Conservation (phyloP, 345 rosid genomes). For the Pistacia atlantica region DNA sequence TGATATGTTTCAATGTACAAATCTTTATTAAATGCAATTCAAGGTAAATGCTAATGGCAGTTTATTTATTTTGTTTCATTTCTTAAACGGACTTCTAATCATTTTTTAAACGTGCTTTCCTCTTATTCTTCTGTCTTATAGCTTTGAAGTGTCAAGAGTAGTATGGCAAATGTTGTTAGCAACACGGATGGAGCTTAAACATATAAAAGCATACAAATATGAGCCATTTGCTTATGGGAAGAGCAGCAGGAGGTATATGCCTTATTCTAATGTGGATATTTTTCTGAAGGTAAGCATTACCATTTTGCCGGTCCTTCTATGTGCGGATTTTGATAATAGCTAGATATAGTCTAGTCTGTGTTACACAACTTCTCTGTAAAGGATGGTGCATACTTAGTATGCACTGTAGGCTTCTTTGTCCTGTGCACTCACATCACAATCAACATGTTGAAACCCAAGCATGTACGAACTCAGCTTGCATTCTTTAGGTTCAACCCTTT, state of each 20-base stretch:
- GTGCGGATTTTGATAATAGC: background rate
- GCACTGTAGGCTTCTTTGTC: background rate
- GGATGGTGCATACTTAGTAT: background rate
- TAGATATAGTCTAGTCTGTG: background rate
- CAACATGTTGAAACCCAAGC: background rate
- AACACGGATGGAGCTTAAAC: constrained; percentile 18
- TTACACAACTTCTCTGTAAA: background rate
- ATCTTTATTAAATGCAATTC: too few relatives aligned
- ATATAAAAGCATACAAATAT: constrained; percentile 13
- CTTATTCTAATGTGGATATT: constrained; percentile 37
- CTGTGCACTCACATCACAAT: background rate
- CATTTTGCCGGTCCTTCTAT: background rate
- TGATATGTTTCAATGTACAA: too few relatives aligned
- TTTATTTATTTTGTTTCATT: background rate
- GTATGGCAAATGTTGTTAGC: constrained; percentile 29
- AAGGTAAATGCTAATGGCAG: too few relatives aligned
- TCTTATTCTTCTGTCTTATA: constrained; percentile 5
- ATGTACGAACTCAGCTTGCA: background rate
- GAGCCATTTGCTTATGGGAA: constrained; percentile 28
- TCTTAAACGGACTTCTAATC: background rate
- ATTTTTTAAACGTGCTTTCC: background rate
- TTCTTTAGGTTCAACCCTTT: background rate
- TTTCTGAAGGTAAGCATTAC: constrained; percentile 30
- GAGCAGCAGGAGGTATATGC: constrained; percentile 34
- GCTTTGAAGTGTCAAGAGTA: constrained; percentile 31